Evolutionary conservation across 2,329 filamentous ascomycete species (phyloP).

Genomic region (Fusarium sp.): DNA sequence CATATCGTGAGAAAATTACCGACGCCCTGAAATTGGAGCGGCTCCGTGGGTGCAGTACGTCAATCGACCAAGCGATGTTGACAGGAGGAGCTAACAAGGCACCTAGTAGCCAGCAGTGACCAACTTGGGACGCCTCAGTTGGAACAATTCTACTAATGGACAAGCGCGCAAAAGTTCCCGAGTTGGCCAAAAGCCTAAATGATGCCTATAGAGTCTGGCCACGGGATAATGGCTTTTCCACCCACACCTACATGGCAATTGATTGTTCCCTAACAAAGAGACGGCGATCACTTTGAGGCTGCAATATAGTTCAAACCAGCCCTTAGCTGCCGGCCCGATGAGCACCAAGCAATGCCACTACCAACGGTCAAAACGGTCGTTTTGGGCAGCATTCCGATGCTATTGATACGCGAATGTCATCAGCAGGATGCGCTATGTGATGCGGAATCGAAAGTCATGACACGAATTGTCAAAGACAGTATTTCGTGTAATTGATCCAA

Average conservation of each 20-base stretch:
- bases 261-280: not conserved
- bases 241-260: not conserved
- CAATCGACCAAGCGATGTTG: not conserved
- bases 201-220: not conserved
- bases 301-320: constrained; percentile 3
- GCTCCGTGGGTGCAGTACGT: not conserved
- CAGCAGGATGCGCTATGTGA: not conserved
- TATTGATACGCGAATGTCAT: constrained; percentile 14
- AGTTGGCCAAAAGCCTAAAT: not conserved
- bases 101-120: not conserved
- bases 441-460: not conserved
- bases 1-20: not conserved
- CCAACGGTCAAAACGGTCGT: constrained; percentile 23
- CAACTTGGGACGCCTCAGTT: not conserved
- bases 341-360: constrained; percentile 15
- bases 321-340: constrained; percentile 16
- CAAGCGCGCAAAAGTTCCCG: not conserved
- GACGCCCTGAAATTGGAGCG: not conserved
- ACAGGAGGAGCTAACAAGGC: not conserved
- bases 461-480: not conserved
- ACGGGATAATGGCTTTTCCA: not conserved
- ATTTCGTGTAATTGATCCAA: not conserved
- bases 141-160: not conserved
- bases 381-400: constrained; percentile 15
- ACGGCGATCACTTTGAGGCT: not conserved